Percentiles rank a stretch among this genome's conserved stretches.
Evolutionary conservation across 192 early-diverging fungal genomes (phyloP).

Genomic region (Umbelopsis ramanniana): DNA sequence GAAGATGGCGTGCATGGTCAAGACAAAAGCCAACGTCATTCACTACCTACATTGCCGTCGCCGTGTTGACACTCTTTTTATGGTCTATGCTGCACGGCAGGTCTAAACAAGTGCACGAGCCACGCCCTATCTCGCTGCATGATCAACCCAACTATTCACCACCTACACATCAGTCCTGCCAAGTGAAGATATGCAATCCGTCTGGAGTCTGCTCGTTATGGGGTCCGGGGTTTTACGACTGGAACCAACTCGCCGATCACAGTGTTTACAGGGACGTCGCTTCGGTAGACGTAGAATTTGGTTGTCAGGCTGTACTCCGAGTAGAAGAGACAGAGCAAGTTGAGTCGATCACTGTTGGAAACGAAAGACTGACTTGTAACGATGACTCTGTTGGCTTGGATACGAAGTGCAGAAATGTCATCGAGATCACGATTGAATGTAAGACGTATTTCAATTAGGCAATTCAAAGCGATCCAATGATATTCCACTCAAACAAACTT

Average conservation of each 20-base stretch:
- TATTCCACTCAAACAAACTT: not conserved
- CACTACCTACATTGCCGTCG: no score
- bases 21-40: not conserved
- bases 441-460: not conserved
- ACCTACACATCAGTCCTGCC: constrained; percentile 9
- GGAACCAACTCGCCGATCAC: constrained; percentile 20
- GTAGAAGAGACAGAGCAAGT: not conserved
- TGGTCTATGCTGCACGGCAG: constrained; percentile 14
- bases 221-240: constrained; percentile 8
- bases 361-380: not conserved
- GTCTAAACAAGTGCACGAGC: constrained; percentile 15
- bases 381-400: not conserved
- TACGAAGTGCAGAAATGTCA: constrained; percentile 6
- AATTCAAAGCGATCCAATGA: not conserved
- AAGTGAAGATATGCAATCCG: constrained; percentile 30
- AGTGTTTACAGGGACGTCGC: constrained; percentile 30
- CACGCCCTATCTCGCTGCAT: not conserved
- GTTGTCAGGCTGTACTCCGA: constrained; percentile 18
- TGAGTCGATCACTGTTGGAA: not conserved
- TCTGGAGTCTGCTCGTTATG: constrained; percentile 23
- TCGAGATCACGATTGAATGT: constrained; percentile 3
- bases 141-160: not conserved
- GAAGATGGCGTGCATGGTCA: constrained; percentile 12
- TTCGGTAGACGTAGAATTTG: constrained; percentile 21
- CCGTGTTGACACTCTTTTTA: not conserved